Conservation (phyloP, 805 yeast species). For the Candida nitratophila region DNA sequence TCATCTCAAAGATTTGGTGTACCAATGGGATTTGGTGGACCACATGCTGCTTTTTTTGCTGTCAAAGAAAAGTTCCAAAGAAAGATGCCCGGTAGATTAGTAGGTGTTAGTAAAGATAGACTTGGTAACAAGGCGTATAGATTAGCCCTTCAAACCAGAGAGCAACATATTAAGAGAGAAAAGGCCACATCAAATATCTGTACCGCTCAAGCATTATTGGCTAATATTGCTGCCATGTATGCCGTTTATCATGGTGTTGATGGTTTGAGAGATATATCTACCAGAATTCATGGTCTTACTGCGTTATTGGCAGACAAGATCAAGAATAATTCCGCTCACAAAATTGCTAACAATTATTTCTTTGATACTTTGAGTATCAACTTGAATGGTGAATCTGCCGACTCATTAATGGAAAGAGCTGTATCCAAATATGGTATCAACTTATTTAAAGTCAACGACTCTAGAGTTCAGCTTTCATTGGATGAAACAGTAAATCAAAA, state of each 20-base stretch:
- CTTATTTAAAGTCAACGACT: constrained; percentile 57
- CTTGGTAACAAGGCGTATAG: constrained; percentile 85
- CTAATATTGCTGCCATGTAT: constrained; percentile 92
- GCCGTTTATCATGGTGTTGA: constrained; percentile 94
- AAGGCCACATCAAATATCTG: constrained; percentile 97
- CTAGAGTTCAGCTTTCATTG: constrained; percentile 68
- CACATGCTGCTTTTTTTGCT: constrained; percentile 96
- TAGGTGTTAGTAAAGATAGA: constrained; percentile 89
- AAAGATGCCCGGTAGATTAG: constrained; percentile 94
- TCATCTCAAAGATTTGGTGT: constrained; percentile 95
- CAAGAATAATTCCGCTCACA: constrained; percentile 31
- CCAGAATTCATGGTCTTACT: constrained; percentile 69
- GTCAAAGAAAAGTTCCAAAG: constrained; percentile 75
- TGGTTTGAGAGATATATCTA: constrained; percentile 74
- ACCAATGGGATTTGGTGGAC: constrained; percentile 97
- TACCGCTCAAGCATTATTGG: constrained; percentile 94
- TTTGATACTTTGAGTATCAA: constrained; percentile 82
- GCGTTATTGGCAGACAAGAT: constrained; percentile 61
- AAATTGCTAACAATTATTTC: constrained; percentile 53
- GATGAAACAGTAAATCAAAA: constrained; percentile 75
- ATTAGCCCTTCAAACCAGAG: constrained; percentile 94
- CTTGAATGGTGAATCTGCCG: constrained; percentile 44
- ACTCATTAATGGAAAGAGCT: constrained; percentile 50
- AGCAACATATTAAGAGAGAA: constrained; percentile 95
- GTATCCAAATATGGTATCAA: constrained; percentile 62